Evolutionary conservation across 2,329 filamentous ascomycete genomes (phyloP).

Genomic region (Leptographium radiaticola): DNA sequence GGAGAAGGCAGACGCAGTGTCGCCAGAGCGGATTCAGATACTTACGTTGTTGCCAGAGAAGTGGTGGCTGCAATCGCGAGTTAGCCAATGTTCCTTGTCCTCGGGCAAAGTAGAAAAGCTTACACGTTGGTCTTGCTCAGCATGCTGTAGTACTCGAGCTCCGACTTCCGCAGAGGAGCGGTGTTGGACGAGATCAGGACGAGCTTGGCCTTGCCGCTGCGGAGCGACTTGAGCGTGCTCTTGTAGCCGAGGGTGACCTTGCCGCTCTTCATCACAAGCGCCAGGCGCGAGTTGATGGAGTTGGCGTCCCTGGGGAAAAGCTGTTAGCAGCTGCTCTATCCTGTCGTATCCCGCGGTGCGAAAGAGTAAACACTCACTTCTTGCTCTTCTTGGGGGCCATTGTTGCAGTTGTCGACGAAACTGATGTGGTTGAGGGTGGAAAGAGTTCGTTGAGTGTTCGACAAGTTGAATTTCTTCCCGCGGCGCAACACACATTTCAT

Average conservation of each 20-base stretch:
- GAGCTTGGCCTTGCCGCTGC: slow-evolving; percentile 84
- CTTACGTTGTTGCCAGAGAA: slow-evolving; percentile 98
- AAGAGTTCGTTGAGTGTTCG: background rate
- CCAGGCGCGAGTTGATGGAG: slow-evolving; percentile 40
- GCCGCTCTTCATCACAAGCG: slow-evolving; percentile 51
- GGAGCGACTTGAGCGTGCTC: slow-evolving; percentile 35
- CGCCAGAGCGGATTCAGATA: slow-evolving; percentile 18
- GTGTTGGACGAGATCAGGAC: slow-evolving; percentile 89
- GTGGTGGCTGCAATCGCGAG: slow-evolving; percentile 48
- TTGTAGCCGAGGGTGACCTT: slow-evolving; percentile 87
- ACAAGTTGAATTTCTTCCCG: background rate
- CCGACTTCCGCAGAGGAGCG: slow-evolving; percentile 91
- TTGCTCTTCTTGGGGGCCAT: slow-evolving; percentile 63
- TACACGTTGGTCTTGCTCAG: slow-evolving; percentile 75
- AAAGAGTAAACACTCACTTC: slow-evolving; percentile 7
- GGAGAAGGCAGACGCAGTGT: slow-evolving; percentile 6
- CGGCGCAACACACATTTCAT: background rate
- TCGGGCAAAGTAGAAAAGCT: background rate
- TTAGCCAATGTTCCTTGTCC: background rate
- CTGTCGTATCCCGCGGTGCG: background rate
- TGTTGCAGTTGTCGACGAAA: slow-evolving; percentile 25
- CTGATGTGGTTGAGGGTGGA: background rate
- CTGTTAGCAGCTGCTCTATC: background rate
- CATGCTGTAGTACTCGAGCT: slow-evolving; percentile 94
- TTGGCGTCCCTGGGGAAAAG: slow-evolving; percentile 9